Evolutionary conservation across 805 yeast genomes (phyloP), one percentile per base, ranked within the genome.

Genomic region (Blastobotrys chiropterorum): DNA sequence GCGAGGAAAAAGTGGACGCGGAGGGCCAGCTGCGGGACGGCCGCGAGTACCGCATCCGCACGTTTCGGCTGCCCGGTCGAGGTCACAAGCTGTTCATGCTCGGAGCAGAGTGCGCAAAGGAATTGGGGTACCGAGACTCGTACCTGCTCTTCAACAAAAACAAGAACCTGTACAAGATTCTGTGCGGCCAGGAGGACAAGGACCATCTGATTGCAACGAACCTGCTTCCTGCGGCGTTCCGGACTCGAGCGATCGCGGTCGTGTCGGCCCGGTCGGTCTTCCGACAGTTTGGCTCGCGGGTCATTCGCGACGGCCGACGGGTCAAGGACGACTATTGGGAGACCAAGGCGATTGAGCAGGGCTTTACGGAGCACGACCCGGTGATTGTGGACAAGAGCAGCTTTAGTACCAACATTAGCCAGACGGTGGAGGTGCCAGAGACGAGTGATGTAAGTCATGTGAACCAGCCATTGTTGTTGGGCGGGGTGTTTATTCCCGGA

Each of bases 301-400:
- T 76, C 1, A 61, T 80, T 17, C 64, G 65, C 1, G 61, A 65
- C n/a, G 85, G 84, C 4, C 63, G 65, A 38, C 69, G 83, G 52
- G 68, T 79, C 2, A 54, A 62, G 2, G 84, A 80, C 62, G 85
- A 80, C 61, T 80, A 80, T 60, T 80, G 81, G 80, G 83, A 78
- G 55, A 67, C 66, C 2, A 58, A 65, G 2, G 74, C 74, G 0
- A 64, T 62, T 39, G 68, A 66, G 16, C 75, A 75, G 54, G 76
- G 76, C 0, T 73, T 75, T 48, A 71, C 74, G 1, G 72, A 73
- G 21, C 68, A 67, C 43, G 78, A 76, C 51, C 72, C 76, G 30
- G 81, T 77, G 8, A 51, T 62, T 8, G 34, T 52, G 30, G 70
- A 66, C 47, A 65, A 61, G 34, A 26, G 49, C 38, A 22, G 39